Evolutionary conservation across 2,329 filamentous ascomycete genomes (phyloP).

Genomic region (Penicillium griseofulvum): DNA sequence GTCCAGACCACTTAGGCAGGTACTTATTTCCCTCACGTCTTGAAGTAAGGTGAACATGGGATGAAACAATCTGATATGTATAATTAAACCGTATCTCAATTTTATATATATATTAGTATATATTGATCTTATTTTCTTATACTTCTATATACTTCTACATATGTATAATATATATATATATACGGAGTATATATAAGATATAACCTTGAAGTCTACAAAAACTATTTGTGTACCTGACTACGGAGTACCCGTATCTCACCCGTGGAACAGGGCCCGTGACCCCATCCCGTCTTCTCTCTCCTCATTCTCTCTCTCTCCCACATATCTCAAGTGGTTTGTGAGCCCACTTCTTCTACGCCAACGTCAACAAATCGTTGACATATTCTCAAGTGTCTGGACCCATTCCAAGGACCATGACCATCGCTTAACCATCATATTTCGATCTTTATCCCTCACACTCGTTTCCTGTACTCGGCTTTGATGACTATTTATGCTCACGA

Average conservation of each 20-base stretch:
- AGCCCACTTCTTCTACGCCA: neutral
- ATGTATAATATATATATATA: too few species aligned
- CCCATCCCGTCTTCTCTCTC: neutral
- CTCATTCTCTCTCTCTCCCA: neutral
- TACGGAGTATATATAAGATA: too few species aligned
- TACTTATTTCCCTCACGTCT: slow-evolving; percentile 3
- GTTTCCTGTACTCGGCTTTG: slow-evolving; percentile 18
- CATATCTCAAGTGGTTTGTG: neutral
- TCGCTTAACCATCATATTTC: slow-evolving; percentile 14
- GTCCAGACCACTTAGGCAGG: slow-evolving; percentile 1
- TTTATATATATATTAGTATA: too few species aligned
- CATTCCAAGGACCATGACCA: slow-evolving; percentile 24
- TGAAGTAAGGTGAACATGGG: slow-evolving; percentile 9
- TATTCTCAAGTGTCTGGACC: slow-evolving; percentile 6
- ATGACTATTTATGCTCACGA: slow-evolving; percentile 35
- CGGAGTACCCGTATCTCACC: neutral
- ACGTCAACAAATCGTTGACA: neutral
- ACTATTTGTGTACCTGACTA: too few species aligned
- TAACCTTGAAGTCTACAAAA: too few species aligned
- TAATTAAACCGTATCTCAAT: too few species aligned
- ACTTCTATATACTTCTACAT: too few species aligned
- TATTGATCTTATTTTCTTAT: too few species aligned
- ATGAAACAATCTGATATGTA: slow-evolving; percentile 7
- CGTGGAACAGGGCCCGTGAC: slow-evolving; percentile 16
- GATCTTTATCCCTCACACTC: slow-evolving; percentile 15